Conservation (phyloP, 1,284 basidiomycete genomes). For the Schizophyllum amplum region DNA sequence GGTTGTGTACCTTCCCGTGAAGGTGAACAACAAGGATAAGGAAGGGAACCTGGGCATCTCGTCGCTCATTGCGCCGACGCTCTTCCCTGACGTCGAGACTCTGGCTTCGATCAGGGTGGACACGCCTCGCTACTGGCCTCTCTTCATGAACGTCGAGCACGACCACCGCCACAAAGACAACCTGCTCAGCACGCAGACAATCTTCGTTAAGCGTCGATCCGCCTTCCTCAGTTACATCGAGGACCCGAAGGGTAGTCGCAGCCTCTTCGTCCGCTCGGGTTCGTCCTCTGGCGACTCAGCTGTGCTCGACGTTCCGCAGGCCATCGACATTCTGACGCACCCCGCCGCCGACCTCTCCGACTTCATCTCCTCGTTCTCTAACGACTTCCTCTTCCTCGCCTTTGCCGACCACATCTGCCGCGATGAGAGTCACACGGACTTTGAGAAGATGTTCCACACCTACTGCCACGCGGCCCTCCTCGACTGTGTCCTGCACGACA, state of each 20-base stretch:
- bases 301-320: constrained; percentile 73
- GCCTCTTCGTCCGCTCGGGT: constrained; percentile 76
- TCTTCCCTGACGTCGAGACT: constrained; percentile 82
- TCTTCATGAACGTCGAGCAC: constrained; percentile 69
- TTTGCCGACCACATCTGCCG: constrained; percentile 73
- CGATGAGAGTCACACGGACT: constrained; percentile 42
- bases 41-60: constrained; percentile 45
- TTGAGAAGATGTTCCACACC: constrained; percentile 57
- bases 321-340: constrained; percentile 55
- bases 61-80: constrained; percentile 82
- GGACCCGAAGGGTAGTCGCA: constrained; percentile 88
- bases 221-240: constrained; percentile 90
- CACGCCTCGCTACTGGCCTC: constrained; percentile 92
- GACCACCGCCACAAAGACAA: constrained; percentile 60
- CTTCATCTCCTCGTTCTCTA: constrained; percentile 80
- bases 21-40: constrained; percentile 33
- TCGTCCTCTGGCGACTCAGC: constrained; percentile 71
- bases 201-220: constrained; percentile 88
- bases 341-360: constrained; percentile 69
- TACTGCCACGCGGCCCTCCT: constrained; percentile 76
- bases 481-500: constrained; percentile 86
- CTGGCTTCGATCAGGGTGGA: constrained; percentile 78
- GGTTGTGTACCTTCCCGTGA: constrained; percentile 86
- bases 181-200: constrained; percentile 69
- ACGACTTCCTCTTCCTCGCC: constrained; percentile 65